Evolutionary conservation across 2,329 filamentous ascomycete species (phyloP), one percentile per base, ranked within the genome.

Genomic region (Penicillium italicum): DNA sequence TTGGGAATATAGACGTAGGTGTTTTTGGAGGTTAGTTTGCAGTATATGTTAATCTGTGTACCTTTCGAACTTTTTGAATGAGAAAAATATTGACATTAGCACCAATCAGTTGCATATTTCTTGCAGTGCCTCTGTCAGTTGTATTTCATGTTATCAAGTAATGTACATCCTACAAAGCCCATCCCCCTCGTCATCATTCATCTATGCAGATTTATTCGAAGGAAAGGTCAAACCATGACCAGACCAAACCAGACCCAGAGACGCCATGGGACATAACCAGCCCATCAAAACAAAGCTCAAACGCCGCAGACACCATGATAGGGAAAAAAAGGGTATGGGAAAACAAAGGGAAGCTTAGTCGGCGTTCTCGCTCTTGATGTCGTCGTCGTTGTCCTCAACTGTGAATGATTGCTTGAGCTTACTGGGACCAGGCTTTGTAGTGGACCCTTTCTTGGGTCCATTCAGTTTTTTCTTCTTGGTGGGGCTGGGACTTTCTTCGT

Each of bases 391-490:
- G 16, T 69, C 70, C 42, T 68, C 58, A 11, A 66, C 69, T 1
- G 73, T 76, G 22, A 75, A 69, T 30, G 72, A 74, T 59, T 76
- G 75, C 53, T 75, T 76, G 31, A 76, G 61, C 59, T 76, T 76
- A 57, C 74, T 76, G 30, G 70, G 67, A 4, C 69, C 65, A 7
- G 74, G 74, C 50, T 76, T 77, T 47, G 69, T 71, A 26, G 61
- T 64, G 2, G 69, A 67, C 22, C 67, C 60, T 59, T 75, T 73
- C 55, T 76, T 76, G 6, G 66, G 65, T n/a, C 60, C 64, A 41
- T 71, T 73, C 16, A 66, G 57, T 52, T 80, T 80, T 68, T 81
- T 80, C 70, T 80, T 80, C 62, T 79, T 78, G 48, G 77, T 78
- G 44, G 74, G 70, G 41, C 77, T 72, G 20, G 74, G 71, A 4